Base-by-base conservation (phyloP, 2,329 filamentous ascomycete genomes). In the Ilyonectria destructans region DNA sequence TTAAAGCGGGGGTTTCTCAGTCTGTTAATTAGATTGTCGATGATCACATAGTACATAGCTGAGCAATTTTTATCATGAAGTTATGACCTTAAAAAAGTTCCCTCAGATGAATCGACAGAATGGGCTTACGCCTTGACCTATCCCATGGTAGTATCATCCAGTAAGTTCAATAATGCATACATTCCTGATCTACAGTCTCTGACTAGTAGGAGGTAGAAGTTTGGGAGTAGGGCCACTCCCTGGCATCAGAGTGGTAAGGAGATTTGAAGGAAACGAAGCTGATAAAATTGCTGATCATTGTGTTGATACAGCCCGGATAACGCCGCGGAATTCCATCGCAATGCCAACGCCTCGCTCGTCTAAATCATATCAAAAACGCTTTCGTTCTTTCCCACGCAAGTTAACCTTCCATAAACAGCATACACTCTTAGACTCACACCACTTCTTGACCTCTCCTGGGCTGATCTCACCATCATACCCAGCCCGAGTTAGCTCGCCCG, bases 371-470 rank as follows among this genome's bases (percentile, higher is more conserved):
- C 61, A 80, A 68, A 78, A 82, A 33, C 87, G 79, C 77, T 88
- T 90, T 73, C 88, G 83, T 76, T 87, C 85, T 74, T 83, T 85
- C 7, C 88, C 88, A 1, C 80, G 80, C 37, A 83, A 46, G 65
- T 82, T 90, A 71, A 89, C 87, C 74, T 86, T 91, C 90, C 90
- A 93, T 35, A 95, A 84, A 80, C 95, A 97, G 76, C 95, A 97
- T 10, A 98, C 86, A 52, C 95, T 95, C 79, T 92, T 92, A 46
- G 89, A 90, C 81, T 97, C 93, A 77, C 96, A 98, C 96, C 96
- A 98, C 75, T 88, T 89, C 85, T 96, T 95, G 19, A 97, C 92
- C 77, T 93, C 90, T 33, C 79, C 84, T 0, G 88, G 83, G 7
- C 84, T 85, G 10, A 93, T 88, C 77, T 93, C 90, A 9, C 86